Evolutionary conservation across 331 rosid genomes (phyloP).

Genomic region (Telfairia occidentalis): DNA sequence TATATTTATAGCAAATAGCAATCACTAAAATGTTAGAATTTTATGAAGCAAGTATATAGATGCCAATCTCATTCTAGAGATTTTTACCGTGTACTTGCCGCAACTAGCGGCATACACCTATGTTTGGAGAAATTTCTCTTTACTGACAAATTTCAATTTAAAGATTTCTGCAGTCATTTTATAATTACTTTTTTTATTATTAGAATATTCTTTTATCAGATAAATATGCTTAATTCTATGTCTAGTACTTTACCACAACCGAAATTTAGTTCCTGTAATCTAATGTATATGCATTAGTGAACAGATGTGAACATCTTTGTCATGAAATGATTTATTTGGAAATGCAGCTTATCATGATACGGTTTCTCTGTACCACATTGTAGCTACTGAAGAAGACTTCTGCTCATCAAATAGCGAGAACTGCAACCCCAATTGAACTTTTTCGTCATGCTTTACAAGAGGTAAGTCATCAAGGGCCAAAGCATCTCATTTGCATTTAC

Average conservation of each 20-base stretch:
- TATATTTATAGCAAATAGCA: background rate
- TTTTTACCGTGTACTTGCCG: no score
- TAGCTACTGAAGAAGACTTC: conserved; percentile 87
- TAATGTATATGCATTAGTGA: background rate
- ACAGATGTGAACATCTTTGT: conserved; percentile 15
- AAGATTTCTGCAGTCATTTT: background rate
- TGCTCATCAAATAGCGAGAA: conserved; percentile 66
- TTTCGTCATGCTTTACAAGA: conserved; percentile 60
- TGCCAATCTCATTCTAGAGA: background rate
- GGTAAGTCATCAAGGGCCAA: conserved; percentile 32
- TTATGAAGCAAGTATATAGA: background rate
- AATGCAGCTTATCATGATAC: conserved; percentile 58
- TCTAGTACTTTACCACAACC: background rate
- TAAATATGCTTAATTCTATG: background rate
- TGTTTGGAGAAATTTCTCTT: no score
- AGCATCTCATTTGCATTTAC: background rate
- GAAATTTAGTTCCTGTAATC: background rate
- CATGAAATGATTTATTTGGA: conserved; percentile 37
- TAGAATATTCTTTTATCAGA: background rate
- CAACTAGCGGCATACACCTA: no score
- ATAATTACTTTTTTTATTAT: background rate
- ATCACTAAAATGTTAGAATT: background rate
- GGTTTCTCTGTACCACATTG: conserved; percentile 54
- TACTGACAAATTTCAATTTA: no score
- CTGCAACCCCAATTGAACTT: conserved; percentile 74